phyloP scores from a whole-genome alignment of 805 yeast genomes.

The Wickerhamiella lipophila region DNA sequence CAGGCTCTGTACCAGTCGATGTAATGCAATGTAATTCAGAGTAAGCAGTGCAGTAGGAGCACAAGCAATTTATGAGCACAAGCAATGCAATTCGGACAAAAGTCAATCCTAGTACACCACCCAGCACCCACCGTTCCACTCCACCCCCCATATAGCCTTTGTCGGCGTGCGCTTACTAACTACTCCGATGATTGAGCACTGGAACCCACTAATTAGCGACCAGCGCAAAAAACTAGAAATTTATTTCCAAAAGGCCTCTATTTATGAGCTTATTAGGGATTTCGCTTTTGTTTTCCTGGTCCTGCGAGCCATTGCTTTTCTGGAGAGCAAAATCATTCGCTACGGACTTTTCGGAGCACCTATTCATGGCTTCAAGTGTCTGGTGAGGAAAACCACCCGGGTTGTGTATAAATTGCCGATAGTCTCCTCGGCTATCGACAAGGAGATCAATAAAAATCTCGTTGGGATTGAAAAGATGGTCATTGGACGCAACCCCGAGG shows the following conservation, averaged over 20 bases:
- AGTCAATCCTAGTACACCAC: too few relatives aligned
- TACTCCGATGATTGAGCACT: not conserved
- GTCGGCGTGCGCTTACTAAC: not conserved
- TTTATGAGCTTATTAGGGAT: conserved; percentile 3
- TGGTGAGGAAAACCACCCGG: not conserved
- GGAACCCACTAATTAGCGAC: not conserved
- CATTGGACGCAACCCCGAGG: conserved; percentile 39
- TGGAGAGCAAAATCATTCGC: conserved; percentile 8
- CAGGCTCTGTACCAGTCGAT: too few relatives aligned
- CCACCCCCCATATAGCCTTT: too few relatives aligned
- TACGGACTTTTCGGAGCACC: conserved; percentile 6
- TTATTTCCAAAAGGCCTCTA: not conserved
- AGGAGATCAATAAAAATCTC: conserved; percentile 48
- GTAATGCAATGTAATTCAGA: too few relatives aligned
- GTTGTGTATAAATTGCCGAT: not conserved
- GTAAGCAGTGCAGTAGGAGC: too few relatives aligned
- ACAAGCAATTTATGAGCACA: too few relatives aligned
- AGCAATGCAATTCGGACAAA: too few relatives aligned
- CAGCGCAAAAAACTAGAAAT: not conserved
- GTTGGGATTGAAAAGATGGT: conserved; percentile 43
- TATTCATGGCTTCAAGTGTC: not conserved
- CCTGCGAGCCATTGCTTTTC: not conserved
- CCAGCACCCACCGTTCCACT: too few relatives aligned
- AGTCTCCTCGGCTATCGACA: conserved; percentile 26
- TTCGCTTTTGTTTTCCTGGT: conserved; percentile 2